Evolutionary conservation across 352 stramenopile species (phyloP).

Genomic region (Blastocystis sp.): DNA sequence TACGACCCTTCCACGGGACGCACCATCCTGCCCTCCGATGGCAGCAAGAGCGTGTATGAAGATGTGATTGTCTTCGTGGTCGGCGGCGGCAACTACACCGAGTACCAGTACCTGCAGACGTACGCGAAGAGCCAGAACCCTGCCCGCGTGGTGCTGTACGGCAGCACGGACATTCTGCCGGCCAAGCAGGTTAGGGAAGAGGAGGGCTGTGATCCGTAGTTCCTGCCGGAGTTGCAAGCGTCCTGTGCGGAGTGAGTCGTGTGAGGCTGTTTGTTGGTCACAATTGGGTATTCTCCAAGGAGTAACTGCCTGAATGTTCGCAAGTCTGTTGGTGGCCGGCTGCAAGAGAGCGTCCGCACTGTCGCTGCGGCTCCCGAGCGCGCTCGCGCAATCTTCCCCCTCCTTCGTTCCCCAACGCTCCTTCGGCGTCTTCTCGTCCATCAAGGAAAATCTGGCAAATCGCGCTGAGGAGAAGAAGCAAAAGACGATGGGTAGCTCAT

Average conservation of each 20-base stretch:
- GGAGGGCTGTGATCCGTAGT: slow-evolving; percentile 21
- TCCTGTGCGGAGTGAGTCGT: slow-evolving; percentile 35
- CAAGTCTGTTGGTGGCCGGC: background rate
- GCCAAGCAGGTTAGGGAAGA: slow-evolving; percentile 42
- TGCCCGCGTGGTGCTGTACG: slow-evolving; percentile 45
- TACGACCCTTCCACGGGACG: slow-evolving; percentile 62
- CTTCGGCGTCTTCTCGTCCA: slow-evolving; percentile 64
- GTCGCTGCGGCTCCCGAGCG: background rate
- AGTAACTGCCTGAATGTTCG: slow-evolving; percentile 8
- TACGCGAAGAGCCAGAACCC: slow-evolving; percentile 66
- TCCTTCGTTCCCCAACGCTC: slow-evolving; percentile 24
- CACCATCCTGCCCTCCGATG: slow-evolving; percentile 60
- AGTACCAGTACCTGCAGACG: slow-evolving; percentile 83
- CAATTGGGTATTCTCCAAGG: background rate
- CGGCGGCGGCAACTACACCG: slow-evolving; percentile 80
- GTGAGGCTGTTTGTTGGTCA: slow-evolving; percentile 54
- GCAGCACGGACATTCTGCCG: slow-evolving; percentile 62
- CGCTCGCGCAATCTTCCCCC: background rate
- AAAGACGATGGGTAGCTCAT: slow-evolving; percentile 7
- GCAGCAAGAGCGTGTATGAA: slow-evolving; percentile 36
- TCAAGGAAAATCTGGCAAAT: slow-evolving; percentile 35
- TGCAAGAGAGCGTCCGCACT: background rate
- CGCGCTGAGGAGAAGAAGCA: slow-evolving; percentile 60
- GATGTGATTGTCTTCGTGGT: slow-evolving; percentile 83
- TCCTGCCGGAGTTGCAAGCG: slow-evolving; percentile 51